Conservation (phyloP, 768 basidiomycete species). For the Clitopilus hobsonii region DNA sequence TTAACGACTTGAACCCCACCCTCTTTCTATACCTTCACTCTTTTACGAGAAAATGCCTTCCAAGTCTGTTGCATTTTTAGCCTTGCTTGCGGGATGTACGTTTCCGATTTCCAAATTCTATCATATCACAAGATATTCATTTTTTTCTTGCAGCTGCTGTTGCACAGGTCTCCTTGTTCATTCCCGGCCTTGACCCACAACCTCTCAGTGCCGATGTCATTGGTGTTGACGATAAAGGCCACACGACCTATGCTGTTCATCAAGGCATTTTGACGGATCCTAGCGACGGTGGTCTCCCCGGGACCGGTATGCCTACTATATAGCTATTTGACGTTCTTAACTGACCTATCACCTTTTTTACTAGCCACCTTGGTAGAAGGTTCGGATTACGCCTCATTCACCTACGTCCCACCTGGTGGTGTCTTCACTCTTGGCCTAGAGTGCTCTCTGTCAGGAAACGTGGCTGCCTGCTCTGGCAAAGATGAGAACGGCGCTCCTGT, state of each 20-base stretch:
- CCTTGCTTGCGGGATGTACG: neutral
- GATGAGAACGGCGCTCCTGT: conserved; percentile 8
- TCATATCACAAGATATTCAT: no score
- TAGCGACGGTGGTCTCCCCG: conserved; percentile 9
- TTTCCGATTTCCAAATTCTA: neutral
- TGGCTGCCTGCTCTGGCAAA: conserved; percentile 17
- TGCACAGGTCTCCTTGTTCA: conserved; percentile 19
- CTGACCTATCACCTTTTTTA: neutral
- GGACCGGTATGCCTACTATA: conserved; percentile 13
- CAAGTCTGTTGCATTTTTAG: neutral
- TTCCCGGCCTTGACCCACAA: conserved; percentile 21
- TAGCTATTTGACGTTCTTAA: neutral
- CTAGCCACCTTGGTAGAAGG: conserved; percentile 23
- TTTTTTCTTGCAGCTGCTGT: conserved; percentile 10
- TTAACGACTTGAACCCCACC: no score
- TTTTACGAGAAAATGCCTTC: neutral
- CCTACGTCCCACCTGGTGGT: conserved; percentile 10
- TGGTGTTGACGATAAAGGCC: conserved; percentile 18
- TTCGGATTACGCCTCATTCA: conserved; percentile 14
- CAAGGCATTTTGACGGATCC: conserved; percentile 13
- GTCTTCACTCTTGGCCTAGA: conserved; percentile 13
- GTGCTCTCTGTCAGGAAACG: conserved; percentile 12
- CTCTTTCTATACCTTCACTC: no score
- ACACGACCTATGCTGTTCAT: conserved; percentile 22
- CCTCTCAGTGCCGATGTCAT: conserved; percentile 22